These are phyloP conservation scores for Geranium brycei DNA, from an alignment of 345 rosid species.

Conservation along the genomic window DNA sequence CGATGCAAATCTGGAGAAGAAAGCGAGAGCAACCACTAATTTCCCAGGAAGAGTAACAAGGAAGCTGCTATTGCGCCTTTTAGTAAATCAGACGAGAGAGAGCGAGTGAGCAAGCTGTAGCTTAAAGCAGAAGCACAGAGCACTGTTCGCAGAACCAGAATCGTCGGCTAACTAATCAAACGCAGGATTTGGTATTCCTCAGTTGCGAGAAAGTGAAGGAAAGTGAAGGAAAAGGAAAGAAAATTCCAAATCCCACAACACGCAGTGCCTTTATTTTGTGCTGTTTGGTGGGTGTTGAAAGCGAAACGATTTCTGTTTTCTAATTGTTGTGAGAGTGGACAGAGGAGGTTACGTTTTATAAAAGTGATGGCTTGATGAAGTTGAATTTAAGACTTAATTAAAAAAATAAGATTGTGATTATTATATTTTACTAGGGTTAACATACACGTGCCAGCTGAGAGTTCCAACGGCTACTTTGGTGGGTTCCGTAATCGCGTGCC, in stretches of 20 bases:
- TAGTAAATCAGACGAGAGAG: too few species aligned
- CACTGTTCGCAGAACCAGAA: too few species aligned
- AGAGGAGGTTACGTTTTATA: background rate
- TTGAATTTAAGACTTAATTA: background rate
- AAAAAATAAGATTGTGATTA: too few species aligned
- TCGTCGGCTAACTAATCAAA: background rate
- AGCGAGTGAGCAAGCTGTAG: too few species aligned
- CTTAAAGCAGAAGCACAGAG: background rate
- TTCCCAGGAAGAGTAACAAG: too few species aligned
- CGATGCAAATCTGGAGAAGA: background rate
- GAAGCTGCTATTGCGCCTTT: too few species aligned
- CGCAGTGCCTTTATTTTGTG: background rate
- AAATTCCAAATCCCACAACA: background rate
- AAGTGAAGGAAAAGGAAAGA: too few species aligned
- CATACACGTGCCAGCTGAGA: background rate
- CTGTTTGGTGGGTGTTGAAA: background rate
- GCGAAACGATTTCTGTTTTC: background rate
- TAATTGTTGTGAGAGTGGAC: background rate
- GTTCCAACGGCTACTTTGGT: background rate
- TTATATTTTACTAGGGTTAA: background rate
- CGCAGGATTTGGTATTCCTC: background rate
- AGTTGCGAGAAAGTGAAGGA: too few species aligned
- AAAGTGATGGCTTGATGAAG: background rate
- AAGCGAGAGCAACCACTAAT: background rate
- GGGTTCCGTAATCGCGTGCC: background rate